These are phyloP conservation scores for Stevia rebaudiana DNA, from an alignment of 140 eudicot species.

Conservation along the genomic window DNA sequence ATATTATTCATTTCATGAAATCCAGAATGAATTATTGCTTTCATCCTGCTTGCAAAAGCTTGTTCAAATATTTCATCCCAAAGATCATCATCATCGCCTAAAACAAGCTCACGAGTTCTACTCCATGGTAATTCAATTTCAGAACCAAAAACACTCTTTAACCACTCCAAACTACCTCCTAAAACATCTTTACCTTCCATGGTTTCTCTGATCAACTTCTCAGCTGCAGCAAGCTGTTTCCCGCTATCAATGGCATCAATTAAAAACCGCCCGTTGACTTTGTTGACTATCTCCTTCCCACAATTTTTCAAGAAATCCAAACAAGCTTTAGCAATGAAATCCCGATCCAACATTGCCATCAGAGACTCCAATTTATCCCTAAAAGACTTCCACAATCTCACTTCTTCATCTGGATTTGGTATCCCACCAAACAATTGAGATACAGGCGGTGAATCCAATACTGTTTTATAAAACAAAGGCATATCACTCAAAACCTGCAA, in stretches of 20 bases:
- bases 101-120: slow-evolving; percentile 88
- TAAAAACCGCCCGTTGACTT: slow-evolving; percentile 58
- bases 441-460: slow-evolving; percentile 69
- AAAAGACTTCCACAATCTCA: slow-evolving; percentile 72
- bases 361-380: slow-evolving; percentile 67
- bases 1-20: slow-evolving; percentile 47
- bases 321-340: slow-evolving; percentile 59
- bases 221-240: slow-evolving; percentile 74
- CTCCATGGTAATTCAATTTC: slow-evolving; percentile 95
- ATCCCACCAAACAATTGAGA: slow-evolving; percentile 94
- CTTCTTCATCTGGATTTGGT: slow-evolving; percentile 90
- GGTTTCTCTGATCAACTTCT: slow-evolving; percentile 77
- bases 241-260: slow-evolving; percentile 73
- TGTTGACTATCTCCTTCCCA: slow-evolving; percentile 74
- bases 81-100: slow-evolving; percentile 79
- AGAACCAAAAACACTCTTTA: slow-evolving; percentile 88
- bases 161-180: slow-evolving; percentile 97
- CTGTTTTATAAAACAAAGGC: slow-evolving; percentile 83
- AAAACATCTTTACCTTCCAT: slow-evolving; percentile 85
- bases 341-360: slow-evolving; percentile 68
- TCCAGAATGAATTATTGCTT: slow-evolving; percentile 58
- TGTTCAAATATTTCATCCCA: slow-evolving; percentile 96
- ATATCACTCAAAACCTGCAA: slow-evolving; percentile 80
- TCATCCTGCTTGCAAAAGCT: slow-evolving; percentile 80
- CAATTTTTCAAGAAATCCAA: slow-evolving; percentile 80